Evolutionary conservation across 768 basidiomycete genomes (phyloP).

Genomic region (Tricholomella constricta): DNA sequence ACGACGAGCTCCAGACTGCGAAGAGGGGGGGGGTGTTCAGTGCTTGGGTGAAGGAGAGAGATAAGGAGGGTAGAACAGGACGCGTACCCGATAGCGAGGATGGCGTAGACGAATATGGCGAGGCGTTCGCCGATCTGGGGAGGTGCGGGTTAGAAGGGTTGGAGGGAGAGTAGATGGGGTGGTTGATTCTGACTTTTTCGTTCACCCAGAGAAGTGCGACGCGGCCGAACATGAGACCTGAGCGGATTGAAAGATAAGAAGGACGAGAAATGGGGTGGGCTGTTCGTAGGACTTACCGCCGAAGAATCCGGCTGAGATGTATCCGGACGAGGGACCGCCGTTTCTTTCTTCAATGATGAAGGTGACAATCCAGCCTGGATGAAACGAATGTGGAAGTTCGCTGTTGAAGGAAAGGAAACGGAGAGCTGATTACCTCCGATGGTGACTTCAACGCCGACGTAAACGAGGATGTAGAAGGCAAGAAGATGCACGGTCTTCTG

Average conservation of each 20-base stretch:
- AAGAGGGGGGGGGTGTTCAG: not conserved
- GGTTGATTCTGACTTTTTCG: slow-evolving; percentile 35
- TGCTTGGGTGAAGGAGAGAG: not conserved
- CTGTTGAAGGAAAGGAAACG: not conserved
- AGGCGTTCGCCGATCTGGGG: slow-evolving; percentile 54
- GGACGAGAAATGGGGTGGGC: not conserved
- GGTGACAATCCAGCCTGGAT: slow-evolving; percentile 70
- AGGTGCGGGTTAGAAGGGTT: not conserved
- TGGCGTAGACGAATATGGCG: slow-evolving; percentile 52
- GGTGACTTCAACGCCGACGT: slow-evolving; percentile 71
- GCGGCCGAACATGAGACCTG: slow-evolving; percentile 64
- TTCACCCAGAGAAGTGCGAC: slow-evolving; percentile 59
- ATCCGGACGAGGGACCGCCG: slow-evolving; percentile 38
- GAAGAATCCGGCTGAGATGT: slow-evolving; percentile 30
- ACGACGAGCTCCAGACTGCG: slow-evolving; percentile 62
- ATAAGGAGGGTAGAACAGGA: no score
- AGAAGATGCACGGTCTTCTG: slow-evolving; percentile 60
- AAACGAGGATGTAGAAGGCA: slow-evolving; percentile 64
- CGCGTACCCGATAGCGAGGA: slow-evolving; percentile 55
- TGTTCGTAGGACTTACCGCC: slow-evolving; percentile 12
- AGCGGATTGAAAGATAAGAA: not conserved
- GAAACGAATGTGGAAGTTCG: not conserved
- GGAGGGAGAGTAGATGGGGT: not conserved
- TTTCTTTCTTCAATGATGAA: slow-evolving; percentile 42
- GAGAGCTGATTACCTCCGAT: slow-evolving; percentile 40